Base-by-base conservation (phyloP, 2,329 filamentous ascomycete genomes). In the Alternaria sp. region DNA sequence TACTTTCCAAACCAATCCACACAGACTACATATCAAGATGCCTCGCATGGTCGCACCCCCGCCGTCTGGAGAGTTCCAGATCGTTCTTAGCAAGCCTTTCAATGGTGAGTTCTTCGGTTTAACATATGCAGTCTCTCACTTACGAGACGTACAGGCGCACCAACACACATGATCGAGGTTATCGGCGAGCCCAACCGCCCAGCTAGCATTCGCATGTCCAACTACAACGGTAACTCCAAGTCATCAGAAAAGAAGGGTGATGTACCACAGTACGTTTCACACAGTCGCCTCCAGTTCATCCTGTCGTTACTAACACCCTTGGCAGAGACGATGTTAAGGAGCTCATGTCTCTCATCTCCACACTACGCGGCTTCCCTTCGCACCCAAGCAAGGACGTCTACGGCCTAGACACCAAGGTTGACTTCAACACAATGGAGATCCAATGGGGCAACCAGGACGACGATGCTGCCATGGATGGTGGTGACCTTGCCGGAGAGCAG, bases 61-160 rank as follows among this genome's bases (percentile, higher is more conserved):
- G 53, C 94, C 94, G 73, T 92, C 89, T 61, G 91, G 89, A 59
- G 94, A 89, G 62, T 88, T 86, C 93, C 95, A 98, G 65, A 89
- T 90, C 22, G 61, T 66, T 6, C 58, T 72, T 2, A 65, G 62
- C 38, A 66, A 68, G 62, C 67, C 67, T 1, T 71, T 69, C 51
- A 62, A 61, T 8, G 79, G 78, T 68, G 67, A 8, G 38, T 43
- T 59, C 12, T 61, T 70, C 18, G 67, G 7, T 12, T 1, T 1
- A 5, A 0, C 20, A 11, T n/a, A 12, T 5, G 9, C 2, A n/a
- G 5, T 22, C 5, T 9, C 66, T 74, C 66, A 34, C 38, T 64
- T 16, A 66, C n/a, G 44, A 9, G 4, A 24, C 18, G 7, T 16
- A 1, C 34, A 70, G 68, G 68, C 28, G 53, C 67, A 43, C 67